phyloP scores from a whole-genome alignment of 768 basidiomycete species.

The Boletus rubropictus region DNA sequence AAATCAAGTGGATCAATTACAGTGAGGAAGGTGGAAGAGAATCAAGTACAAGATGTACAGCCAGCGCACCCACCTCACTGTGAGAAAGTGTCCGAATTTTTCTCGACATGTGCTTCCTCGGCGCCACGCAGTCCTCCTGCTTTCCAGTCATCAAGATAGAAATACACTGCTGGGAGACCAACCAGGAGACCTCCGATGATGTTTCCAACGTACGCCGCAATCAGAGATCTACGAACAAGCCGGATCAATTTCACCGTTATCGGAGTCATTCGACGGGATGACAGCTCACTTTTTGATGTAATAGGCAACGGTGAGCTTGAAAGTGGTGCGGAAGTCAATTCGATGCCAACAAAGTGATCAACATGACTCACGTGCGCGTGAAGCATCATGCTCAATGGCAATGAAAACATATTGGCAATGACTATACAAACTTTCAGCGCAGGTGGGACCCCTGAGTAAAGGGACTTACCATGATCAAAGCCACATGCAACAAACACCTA shows the following conservation, averaged over 20 bases:
- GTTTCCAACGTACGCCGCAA: conserved; percentile 63
- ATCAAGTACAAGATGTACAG: not conserved
- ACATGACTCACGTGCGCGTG: conserved; percentile 48
- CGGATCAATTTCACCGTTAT: not conserved
- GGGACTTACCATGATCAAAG: conserved; percentile 57
- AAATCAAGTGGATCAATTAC: not conserved
- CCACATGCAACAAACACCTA: conserved; percentile 67
- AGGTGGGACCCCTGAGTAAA: not conserved
- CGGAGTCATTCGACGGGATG: not conserved
- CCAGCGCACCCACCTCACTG: not conserved
- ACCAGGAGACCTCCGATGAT: conserved; percentile 60
- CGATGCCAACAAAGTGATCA: not conserved
- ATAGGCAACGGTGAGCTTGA: conserved; percentile 32
- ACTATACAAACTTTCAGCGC: conserved; percentile 33
- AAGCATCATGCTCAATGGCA: conserved; percentile 68
- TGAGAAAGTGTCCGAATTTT: conserved; percentile 10
- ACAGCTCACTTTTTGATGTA: conserved; percentile 62
- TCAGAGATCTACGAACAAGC: conserved; percentile 43
- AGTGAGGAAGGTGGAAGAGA: not conserved
- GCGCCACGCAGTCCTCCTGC: conserved; percentile 34
- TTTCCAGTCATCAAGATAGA: conserved; percentile 52
- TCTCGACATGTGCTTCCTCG: conserved; percentile 33
- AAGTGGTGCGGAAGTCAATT: not conserved
- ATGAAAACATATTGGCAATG: conserved; percentile 71
- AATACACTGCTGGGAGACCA: conserved; percentile 57